phyloP scores from a whole-genome alignment of 495 filamentous ascomycete species.

The Neurospora sp. region DNA sequence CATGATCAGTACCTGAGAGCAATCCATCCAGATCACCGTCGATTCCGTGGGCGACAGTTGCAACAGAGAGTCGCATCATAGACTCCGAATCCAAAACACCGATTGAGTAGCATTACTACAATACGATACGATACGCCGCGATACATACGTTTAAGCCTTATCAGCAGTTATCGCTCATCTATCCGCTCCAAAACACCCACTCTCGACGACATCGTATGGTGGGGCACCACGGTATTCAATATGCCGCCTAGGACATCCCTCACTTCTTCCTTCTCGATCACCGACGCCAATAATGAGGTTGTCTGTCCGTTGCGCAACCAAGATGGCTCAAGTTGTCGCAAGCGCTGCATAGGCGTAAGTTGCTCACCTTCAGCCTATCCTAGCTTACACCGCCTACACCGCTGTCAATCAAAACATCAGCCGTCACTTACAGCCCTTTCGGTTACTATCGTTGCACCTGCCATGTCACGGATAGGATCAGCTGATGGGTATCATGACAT shows the following conservation, averaged over 20 bases:
- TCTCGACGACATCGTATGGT: constrained; percentile 33
- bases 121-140: background rate
- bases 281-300: constrained; percentile 88
- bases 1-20: background rate
- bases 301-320: constrained; percentile 94
- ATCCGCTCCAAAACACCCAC: constrained; percentile 1
- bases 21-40: background rate
- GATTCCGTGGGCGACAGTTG: background rate
- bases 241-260: constrained; percentile 83
- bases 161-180: constrained; percentile 29
- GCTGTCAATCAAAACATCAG: background rate
- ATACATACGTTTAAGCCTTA: constrained; percentile 13
- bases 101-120: constrained; percentile 21
- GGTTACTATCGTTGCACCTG: background rate
- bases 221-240: constrained; percentile 46
- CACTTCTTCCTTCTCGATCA: constrained; percentile 84
- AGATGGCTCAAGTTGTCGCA: constrained; percentile 94
- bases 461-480: background rate
- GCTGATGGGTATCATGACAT: background rate
- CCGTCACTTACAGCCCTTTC: background rate
- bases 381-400: constrained; percentile 3
- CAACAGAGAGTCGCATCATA: background rate
- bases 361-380: constrained; percentile 12
- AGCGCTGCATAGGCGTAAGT: constrained; percentile 95
- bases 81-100: constrained; percentile 8